Evolutionary conservation across 805 yeast species (phyloP), one percentile per base, ranked within the genome.

Genomic region (Starmerella stigmatis): DNA sequence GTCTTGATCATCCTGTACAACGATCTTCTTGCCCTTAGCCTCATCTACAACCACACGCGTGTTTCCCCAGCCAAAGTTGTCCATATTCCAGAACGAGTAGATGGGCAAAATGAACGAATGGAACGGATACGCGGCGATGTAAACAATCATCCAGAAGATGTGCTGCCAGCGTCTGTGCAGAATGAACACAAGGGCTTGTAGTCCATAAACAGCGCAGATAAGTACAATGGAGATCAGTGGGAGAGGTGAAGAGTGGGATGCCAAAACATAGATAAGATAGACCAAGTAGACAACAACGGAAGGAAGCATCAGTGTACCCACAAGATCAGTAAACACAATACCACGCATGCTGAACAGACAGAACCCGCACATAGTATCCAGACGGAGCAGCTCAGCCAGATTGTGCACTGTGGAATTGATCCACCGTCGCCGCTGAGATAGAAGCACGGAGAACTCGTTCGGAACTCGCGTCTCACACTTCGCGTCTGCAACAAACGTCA

Each of bases 401-500:
- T 76, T 76, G 60, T 76, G 81, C 25, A 76, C 78, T 0, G 81
- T 76, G 7, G 81, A 76, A 59, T 76, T 76, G 56, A 76, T 76
- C 81, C 81, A 76, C 51, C 81, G 75, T 69, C 98, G 81, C 68
- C 98, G 79, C 67, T 89, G 98, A 36, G 94, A 76, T 41, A 89
- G 82, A 57, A 92, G 85, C 57, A 92, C 96, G 13, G 94, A 80
- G 40, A 88, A 72, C 19, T 73, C 71, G 46, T 71, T 76, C 1
- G 81, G 81, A 3, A 74, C 81, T 45, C 72, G 64, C 1, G 81
- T 76, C 53, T 70, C 66, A 56, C 79, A 75, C 23, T 71, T 68
- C 4, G 81, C 81, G 55, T 76, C 77, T 2, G 79, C 71, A 3
- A 73, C 70, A 55, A 76, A 76, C 45, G 73, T 61, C 57, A 68